Evolutionary conservation across 164 flowering plant species (phyloP), one percentile per base, ranked within the genome.

Genomic region (Tinospora cordifolia): DNA sequence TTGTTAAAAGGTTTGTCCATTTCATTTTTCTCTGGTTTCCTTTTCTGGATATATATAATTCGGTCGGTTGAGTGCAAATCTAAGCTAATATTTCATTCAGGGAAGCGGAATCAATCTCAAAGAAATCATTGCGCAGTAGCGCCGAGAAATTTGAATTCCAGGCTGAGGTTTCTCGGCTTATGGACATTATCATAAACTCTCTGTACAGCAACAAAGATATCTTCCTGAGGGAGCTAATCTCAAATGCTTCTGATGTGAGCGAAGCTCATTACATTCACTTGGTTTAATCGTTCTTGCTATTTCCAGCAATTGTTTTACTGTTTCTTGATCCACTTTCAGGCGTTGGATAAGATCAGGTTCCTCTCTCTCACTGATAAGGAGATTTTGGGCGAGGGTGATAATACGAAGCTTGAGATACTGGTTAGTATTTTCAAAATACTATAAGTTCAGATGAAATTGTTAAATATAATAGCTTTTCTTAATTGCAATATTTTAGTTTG

Each of bases 141-240:
- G 98, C 91, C 71, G 92, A 94, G 93, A 92, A 90, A 79, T 94
- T 94, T 71, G 90, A 90, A 82, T 94, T 94, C 82, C 99, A 94
- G 78, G 99, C 99, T n/a, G 99, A 94, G 79, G 97, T 94, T 69
- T 92, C 97, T 63, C 82, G 97, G 83, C 92, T 94, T 71, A 92
- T 94, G 97, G 97, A 92, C 75, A 92, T 92, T 27, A 75, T 94
- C 57, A 90, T 94, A 79, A 92, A 94, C 84, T 92, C 99, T 51
- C 88, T 94, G 14, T 94, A 94, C 74, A 94, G 99, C 47, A 94
- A 94, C 84, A 94, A 94, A 65, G 97, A 94, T 66, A 94, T 94
- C 73, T 94, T 94, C 89, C 78, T 94, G 72, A 89, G 99, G 78
- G 99, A 94, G 82, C 77, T 94, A 73, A 94, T 94, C 76, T 92